Evolutionary conservation across 129 eudicot species (phyloP).

Genomic region (Solidago caesia): DNA sequence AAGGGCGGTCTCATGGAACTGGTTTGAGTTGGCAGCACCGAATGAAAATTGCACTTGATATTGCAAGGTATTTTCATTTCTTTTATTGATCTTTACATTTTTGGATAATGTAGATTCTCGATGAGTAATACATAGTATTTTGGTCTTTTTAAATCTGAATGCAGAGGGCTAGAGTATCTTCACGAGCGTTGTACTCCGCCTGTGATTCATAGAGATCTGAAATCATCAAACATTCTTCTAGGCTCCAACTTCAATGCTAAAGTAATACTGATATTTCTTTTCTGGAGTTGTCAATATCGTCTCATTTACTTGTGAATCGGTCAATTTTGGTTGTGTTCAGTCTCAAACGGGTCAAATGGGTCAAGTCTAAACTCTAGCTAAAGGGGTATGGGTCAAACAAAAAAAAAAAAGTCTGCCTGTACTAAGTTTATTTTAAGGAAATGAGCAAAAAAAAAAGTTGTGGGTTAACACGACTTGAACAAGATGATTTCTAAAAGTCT

Average conservation of each 20-base stretch:
- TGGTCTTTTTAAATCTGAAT: constrained; percentile 20
- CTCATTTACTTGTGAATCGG: neutral
- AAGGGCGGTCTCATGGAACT: constrained; percentile 72
- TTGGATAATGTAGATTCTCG: constrained; percentile 1
- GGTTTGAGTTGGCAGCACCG: constrained; percentile 76
- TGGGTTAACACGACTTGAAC: neutral
- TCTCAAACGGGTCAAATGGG: neutral
- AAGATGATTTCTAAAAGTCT: neutral
- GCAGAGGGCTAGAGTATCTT: constrained; percentile 92
- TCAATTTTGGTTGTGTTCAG: neutral
- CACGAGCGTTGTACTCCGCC: constrained; percentile 94
- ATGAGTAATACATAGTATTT: constrained; percentile 12
- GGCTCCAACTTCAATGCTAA: constrained; percentile 87
- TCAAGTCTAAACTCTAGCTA: neutral
- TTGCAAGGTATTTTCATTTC: constrained; percentile 60
- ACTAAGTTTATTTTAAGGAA: neutral
- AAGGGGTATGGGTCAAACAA: neutral
- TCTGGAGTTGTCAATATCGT: neutral
- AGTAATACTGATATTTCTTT: constrained; percentile 37
- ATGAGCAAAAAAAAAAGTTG: neutral
- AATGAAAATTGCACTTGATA: constrained; percentile 85
- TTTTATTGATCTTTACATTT: neutral
- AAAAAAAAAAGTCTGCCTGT: no score
- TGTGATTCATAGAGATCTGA: constrained; percentile 82
- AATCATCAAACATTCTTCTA: constrained; percentile 82